Conservation (phyloP, 768 basidiomycete genomes). For the Lentinula raphanica region DNA sequence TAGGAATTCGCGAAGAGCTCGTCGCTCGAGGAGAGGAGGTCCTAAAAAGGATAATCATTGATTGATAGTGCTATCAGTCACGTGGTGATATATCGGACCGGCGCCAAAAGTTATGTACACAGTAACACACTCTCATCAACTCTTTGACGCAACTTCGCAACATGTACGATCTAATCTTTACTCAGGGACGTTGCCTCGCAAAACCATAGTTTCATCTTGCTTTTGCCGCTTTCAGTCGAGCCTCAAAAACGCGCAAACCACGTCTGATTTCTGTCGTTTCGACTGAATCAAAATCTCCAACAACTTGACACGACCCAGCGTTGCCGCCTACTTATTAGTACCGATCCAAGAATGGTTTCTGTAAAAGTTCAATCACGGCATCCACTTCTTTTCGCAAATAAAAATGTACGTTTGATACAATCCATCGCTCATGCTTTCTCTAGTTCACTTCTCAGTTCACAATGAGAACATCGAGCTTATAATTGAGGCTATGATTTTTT, state of each 20-base stretch:
- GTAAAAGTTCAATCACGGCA: conserved; percentile 3
- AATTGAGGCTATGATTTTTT: background rate
- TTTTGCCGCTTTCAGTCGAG: background rate
- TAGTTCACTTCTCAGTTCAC: background rate
- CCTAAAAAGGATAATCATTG: background rate
- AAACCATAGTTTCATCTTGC: background rate
- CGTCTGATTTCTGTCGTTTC: conserved; percentile 3
- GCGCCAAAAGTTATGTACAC: background rate
- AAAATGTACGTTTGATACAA: background rate
- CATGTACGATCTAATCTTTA: background rate
- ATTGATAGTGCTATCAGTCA: background rate
- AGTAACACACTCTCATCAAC: too few relatives aligned
- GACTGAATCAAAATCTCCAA: conserved; percentile 2
- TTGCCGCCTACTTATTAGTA: background rate
- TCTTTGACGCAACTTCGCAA: too few relatives aligned
- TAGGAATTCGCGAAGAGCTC: too few relatives aligned
- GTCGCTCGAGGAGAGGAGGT: background rate
- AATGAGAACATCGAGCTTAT: background rate
- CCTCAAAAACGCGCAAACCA: background rate
- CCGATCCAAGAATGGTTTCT: background rate
- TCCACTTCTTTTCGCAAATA: background rate
- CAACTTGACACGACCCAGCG: background rate
- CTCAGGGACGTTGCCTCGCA: background rate
- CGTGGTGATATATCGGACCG: background rate
- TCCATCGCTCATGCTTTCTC: background rate